Percentiles rank a stretch among this genome's conserved stretches.
phyloP scores from a whole-genome alignment of 371 early-diverging fungal genomes.

The Nosema granulosis region DNA sequence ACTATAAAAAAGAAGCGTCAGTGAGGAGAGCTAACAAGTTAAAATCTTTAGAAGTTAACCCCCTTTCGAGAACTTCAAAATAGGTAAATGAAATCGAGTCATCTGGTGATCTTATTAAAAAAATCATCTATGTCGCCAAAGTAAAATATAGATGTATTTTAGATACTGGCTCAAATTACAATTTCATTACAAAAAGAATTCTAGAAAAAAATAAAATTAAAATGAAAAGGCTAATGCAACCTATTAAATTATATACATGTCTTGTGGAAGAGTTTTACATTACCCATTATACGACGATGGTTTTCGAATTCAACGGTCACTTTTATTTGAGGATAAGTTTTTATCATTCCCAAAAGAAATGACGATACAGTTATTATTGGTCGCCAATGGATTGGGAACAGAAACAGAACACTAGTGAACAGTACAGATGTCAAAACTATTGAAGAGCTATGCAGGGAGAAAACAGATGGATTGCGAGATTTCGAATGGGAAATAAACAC shows the following conservation, averaged over 20 bases:
- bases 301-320: neutral
- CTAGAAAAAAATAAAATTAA: neutral
- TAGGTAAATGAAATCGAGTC: neutral
- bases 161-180: neutral
- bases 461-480: neutral
- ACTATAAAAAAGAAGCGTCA: neutral
- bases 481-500: neutral
- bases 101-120: neutral
- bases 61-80: neutral
- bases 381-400: neutral
- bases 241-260: neutral
- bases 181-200: neutral
- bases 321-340: conserved; percentile 4
- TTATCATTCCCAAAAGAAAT: conserved; percentile 8
- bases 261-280: neutral
- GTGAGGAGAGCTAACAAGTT: neutral
- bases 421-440: neutral
- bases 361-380: conserved; percentile 1
- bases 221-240: neutral
- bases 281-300: neutral
- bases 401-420: neutral
- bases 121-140: neutral
- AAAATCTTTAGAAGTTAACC: neutral
- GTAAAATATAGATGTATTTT: neutral
- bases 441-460: neutral